Evolutionary conservation across 2,329 filamentous ascomycete genomes (phyloP).

Genomic region (Diaporthe sp.): DNA sequence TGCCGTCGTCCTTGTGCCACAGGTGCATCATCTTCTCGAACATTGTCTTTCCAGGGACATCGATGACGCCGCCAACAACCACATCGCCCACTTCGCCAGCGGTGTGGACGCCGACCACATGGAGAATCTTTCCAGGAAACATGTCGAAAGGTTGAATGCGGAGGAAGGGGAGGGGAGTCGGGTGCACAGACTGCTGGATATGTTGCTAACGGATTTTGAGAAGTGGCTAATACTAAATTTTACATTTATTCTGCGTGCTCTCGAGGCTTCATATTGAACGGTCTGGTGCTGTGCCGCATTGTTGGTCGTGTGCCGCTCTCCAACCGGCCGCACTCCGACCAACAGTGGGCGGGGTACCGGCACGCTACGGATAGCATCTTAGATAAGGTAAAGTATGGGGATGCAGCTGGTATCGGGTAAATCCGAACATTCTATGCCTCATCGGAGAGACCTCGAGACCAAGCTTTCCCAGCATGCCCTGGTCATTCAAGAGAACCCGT

Average conservation of each 20-base stretch:
- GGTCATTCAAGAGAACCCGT: too few species aligned
- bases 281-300: background rate
- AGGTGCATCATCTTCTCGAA: conserved; percentile 63
- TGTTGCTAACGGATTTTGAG: background rate
- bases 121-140: conserved; percentile 43
- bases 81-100: conserved; percentile 63
- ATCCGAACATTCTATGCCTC: too few species aligned
- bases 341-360: too few species aligned
- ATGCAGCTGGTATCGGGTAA: too few species aligned
- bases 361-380: too few species aligned
- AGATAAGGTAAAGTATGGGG: too few species aligned
- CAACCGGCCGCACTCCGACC: too few species aligned
- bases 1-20: conserved; percentile 53
- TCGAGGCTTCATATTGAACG: background rate
- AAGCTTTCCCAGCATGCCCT: too few species aligned
- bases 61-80: conserved; percentile 61
- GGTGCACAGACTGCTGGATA: background rate
- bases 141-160: background rate
- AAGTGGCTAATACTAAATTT: background rate
- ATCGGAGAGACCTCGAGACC: too few species aligned
- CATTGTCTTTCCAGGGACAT: conserved; percentile 60
- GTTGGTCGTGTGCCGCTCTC: too few species aligned
- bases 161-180: background rate
- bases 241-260: background rate
- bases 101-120: conserved; percentile 54